These are phyloP conservation scores for Aspergillus sp. DNA, from an alignment of 2,329 filamentous ascomycete species.

Conservation along the genomic window DNA sequence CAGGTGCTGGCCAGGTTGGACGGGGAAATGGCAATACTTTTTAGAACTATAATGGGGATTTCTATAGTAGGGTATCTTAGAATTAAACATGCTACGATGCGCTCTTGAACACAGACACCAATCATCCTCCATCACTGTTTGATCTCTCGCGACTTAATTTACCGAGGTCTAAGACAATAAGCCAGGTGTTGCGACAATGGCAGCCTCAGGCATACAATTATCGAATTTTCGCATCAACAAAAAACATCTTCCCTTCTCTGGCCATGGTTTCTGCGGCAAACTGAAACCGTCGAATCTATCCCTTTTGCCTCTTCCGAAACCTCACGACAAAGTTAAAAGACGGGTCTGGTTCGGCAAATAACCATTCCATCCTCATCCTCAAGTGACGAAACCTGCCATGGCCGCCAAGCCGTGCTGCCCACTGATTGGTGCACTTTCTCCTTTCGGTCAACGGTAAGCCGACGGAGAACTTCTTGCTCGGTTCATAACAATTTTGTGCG, in stretches of 20 bases:
- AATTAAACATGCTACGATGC: neutral
- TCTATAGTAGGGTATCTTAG: too few species aligned
- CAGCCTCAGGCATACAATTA: neutral
- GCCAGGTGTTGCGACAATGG: neutral
- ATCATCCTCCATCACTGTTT: neutral
- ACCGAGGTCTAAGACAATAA: neutral
- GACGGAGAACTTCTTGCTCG: neutral
- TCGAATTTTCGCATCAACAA: neutral
- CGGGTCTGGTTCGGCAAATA: neutral
- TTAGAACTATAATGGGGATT: too few species aligned
- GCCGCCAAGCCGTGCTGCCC: neutral
- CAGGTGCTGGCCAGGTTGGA: neutral
- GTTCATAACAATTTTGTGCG: neutral
- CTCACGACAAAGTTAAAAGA: neutral
- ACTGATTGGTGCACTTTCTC: constrained; percentile 13
- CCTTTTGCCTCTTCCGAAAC: neutral
- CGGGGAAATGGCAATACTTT: too few species aligned
- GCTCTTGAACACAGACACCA: neutral
- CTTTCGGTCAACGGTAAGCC: constrained; percentile 7
- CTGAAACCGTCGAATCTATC: neutral
- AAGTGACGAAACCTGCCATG: neutral
- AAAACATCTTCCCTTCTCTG: neutral
- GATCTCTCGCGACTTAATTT: neutral
- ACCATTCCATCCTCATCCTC: neutral
- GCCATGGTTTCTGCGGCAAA: neutral